Conservation (phyloP, 2,329 filamentous ascomycete species). For the Colletotrichum tanaceti region DNA sequence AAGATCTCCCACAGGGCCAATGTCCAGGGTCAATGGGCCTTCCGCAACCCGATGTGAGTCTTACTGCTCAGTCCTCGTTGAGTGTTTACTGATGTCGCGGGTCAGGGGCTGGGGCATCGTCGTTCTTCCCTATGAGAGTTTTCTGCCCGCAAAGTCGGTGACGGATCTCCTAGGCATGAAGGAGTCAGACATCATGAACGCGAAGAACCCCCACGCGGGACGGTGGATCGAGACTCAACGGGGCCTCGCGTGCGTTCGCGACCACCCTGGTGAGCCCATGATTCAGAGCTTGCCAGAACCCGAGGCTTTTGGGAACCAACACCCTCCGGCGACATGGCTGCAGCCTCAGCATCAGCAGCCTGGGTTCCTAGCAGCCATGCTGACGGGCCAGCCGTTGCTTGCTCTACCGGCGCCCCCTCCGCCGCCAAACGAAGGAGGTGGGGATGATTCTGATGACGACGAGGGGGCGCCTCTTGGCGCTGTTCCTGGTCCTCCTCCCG, state of each 20-base stretch:
- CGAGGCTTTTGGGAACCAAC: slow-evolving; percentile 5
- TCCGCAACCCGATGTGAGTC: slow-evolving; percentile 34
- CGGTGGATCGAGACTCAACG: slow-evolving; percentile 35
- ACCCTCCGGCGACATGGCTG: slow-evolving; percentile 7
- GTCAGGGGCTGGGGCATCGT: slow-evolving; percentile 62
- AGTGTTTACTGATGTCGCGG: slow-evolving; percentile 10
- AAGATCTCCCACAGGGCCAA: slow-evolving; percentile 33
- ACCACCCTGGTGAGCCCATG: slow-evolving; percentile 31
- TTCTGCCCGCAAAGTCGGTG: slow-evolving; percentile 50
- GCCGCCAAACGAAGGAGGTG: slow-evolving; percentile 14
- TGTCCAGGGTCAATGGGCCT: slow-evolving; percentile 35
- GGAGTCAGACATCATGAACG: slow-evolving; percentile 19
- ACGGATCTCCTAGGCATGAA: slow-evolving; percentile 29
- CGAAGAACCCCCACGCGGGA: slow-evolving; percentile 23
- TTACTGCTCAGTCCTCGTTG: too few species aligned
- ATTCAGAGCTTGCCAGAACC: slow-evolving; percentile 23
- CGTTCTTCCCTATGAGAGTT: slow-evolving; percentile 57
- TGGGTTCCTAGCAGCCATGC: slow-evolving; percentile 6
- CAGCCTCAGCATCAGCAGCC: slow-evolving; percentile 22
- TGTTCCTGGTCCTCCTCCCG: not conserved
- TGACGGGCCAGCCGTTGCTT: slow-evolving; percentile 16
- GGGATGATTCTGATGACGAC: slow-evolving; percentile 20
- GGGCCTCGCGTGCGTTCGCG: slow-evolving; percentile 31
- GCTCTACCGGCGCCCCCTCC: slow-evolving; percentile 17
- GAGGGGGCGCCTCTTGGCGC: not conserved